Evolutionary conservation across 2,329 filamentous ascomycete genomes (phyloP), one percentile per base, ranked within the genome.

Genomic region (Aureobasidium melanogenum): DNA sequence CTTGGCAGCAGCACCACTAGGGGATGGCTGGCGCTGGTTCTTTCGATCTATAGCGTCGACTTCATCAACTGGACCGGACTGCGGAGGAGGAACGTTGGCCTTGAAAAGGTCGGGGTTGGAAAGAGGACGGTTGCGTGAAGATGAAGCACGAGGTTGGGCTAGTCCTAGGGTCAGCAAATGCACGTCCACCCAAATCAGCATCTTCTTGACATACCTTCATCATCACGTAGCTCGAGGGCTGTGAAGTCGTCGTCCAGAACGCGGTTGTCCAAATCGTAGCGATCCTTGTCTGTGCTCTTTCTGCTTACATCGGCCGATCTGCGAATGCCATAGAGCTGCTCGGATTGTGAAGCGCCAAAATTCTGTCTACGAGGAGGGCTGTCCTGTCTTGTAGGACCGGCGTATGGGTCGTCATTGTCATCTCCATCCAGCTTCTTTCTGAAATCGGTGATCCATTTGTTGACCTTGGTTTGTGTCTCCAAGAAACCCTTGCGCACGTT

Each of bases 401-500:
- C 63, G 59, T 82, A 80, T 43, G 83, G 83, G 60, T 87, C 83
- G 59, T 88, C 84, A 62, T 91, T 89, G 65, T 94, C 90, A 3
- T 59, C 56, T 52, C 94, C 93, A 69, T 97, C 92, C 36, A 99
- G 84, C 74, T 87, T 90, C 83, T 97, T 97, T 78, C 90, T 94
- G 72, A 99, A 80, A 65, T 86, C 91, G 55, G 84, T 88, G 68
- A 99, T 91, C 92, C 93, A 97, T 54, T 84, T 84, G 76, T 96
- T 97, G 68, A 99, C 89, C 71, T 89, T 95, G 60, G 84, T 86
- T 76, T 97, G 94, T 1, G 94, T 97, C 71, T 99, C 92, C 60
- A 91, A 70, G 76, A 99, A 99, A 4, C 94, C 94, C 76, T 97
- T 95, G 71, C 88, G 88, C 67, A 99, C 83, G 70, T 95, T 97